Percentiles rank a stretch among this genome's conserved stretches.
phyloP scores from a whole-genome alignment of 768 basidiomycete genomes.

The Cystobasidium tubakii region DNA sequence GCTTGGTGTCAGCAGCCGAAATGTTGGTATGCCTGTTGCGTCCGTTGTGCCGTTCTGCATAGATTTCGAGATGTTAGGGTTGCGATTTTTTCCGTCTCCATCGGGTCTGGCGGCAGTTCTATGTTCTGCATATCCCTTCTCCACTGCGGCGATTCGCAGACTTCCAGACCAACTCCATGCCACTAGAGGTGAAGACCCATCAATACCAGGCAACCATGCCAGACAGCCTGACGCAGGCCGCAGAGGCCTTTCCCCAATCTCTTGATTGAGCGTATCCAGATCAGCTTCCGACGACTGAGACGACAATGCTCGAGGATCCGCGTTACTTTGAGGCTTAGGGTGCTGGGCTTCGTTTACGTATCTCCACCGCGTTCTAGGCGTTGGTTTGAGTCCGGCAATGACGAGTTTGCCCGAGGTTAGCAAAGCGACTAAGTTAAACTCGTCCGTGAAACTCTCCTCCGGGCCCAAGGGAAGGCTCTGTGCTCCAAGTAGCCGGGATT shows the following conservation, averaged over 20 bases:
- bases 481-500: slow-evolving; percentile 51
- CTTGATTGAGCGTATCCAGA: background rate
- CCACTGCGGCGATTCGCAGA: slow-evolving; percentile 59
- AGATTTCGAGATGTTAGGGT: background rate
- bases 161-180: slow-evolving; percentile 77
- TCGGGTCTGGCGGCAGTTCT: background rate
- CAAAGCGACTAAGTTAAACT: slow-evolving; percentile 72
- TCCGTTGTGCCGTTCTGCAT: background rate
- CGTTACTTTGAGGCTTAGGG: background rate
- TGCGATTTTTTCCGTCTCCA: background rate
- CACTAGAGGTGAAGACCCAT: slow-evolving; percentile 57
- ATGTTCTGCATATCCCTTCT: background rate
- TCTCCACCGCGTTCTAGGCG: slow-evolving; percentile 77
- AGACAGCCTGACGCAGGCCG: slow-evolving; percentile 54
- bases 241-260: background rate
- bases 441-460: slow-evolving; percentile 66
- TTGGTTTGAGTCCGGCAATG: slow-evolving; percentile 83
- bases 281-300: background rate
- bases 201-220: slow-evolving; percentile 74
- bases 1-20: background rate
- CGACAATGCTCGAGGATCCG: background rate
- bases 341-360: slow-evolving; percentile 42
- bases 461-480: slow-evolving; percentile 74
- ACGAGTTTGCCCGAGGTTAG: slow-evolving; percentile 86
- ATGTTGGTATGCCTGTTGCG: background rate